A percentile compares a stretch with the other conserved stretches of the same genome.
Conservation (phyloP, 305 asterid species). For the Fraxinus latifolia region DNA sequence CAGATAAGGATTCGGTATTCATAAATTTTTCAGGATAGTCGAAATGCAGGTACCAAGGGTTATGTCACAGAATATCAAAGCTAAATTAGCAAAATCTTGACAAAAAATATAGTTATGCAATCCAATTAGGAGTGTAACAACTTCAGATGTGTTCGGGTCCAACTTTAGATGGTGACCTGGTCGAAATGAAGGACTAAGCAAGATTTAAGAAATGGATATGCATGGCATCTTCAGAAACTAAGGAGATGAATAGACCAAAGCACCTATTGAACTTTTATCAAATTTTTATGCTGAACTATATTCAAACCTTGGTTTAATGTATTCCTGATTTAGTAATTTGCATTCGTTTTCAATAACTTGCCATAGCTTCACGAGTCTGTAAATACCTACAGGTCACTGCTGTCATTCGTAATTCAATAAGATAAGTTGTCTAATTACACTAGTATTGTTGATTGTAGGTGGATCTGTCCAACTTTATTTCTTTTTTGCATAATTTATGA, state of each 20-base stretch:
- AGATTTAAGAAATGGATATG: neutral
- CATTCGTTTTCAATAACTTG: neutral
- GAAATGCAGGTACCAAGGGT: neutral
- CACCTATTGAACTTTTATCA: neutral
- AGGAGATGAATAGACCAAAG: neutral
- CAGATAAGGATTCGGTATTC: neutral
- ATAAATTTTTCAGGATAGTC: neutral
- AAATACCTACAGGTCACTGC: neutral
- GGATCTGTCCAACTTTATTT: constrained; percentile 20
- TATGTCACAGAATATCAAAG: neutral
- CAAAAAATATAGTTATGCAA: neutral
- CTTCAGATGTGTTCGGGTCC: neutral
- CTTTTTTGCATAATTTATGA: constrained; percentile 14
- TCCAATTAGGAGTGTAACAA: neutral
- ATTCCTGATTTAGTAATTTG: neutral
- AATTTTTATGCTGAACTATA: neutral
- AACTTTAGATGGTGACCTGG: neutral
- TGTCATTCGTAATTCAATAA: constrained; percentile 1
- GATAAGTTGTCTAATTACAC: neutral
- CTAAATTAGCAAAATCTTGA: neutral
- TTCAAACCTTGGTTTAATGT: neutral
- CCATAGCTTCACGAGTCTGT: neutral
- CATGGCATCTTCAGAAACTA: neutral
- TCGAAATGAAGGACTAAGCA: neutral
- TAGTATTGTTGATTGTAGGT: neutral